Conservation (phyloP, 371 early-diverging fungal genomes). For the Mucor lusitanicus region DNA sequence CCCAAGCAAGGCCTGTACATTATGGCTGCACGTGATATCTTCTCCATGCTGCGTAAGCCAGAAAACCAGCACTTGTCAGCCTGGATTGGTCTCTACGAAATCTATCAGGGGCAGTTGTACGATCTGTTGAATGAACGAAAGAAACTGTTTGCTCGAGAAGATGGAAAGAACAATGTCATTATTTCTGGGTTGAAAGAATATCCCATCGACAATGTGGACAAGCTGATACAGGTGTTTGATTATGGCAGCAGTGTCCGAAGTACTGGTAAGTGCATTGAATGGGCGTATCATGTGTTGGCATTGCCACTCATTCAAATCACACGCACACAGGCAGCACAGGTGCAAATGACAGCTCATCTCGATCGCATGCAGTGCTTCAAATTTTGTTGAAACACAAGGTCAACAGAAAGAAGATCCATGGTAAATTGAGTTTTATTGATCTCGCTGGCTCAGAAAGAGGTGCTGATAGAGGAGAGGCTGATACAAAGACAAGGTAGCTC, state of each 20-base stretch:
- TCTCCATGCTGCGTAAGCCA: constrained; percentile 70
- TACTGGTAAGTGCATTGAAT: constrained; percentile 62
- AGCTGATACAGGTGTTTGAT: constrained; percentile 91
- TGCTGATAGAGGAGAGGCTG: constrained; percentile 93
- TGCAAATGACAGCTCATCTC: constrained; percentile 95
- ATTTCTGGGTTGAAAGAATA: constrained; percentile 88
- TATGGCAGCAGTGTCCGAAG: constrained; percentile 88
- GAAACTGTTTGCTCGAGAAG: constrained; percentile 92
- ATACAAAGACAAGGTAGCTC: constrained; percentile 79
- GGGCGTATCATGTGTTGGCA: background rate
- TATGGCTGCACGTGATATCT: constrained; percentile 90
- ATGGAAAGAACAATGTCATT: constrained; percentile 92
- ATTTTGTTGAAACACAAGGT: constrained; percentile 74
- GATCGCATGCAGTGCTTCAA: constrained; percentile 97
- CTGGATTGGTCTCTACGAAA: constrained; percentile 93
- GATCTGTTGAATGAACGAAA: constrained; percentile 94
- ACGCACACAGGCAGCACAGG: constrained; percentile 90
- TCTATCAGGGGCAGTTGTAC: constrained; percentile 95
- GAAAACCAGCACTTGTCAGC: constrained; percentile 78
- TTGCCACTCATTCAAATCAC: background rate
- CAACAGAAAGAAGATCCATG: constrained; percentile 58
- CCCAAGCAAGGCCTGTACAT: constrained; percentile 85
- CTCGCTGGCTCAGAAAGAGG: constrained; percentile 99
- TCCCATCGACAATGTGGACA: constrained; percentile 80
- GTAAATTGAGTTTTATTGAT: constrained; percentile 97